These are phyloP conservation scores for Phytopythium boreale DNA, from an alignment of 352 stramenopile species.

Conservation along the genomic window DNA sequence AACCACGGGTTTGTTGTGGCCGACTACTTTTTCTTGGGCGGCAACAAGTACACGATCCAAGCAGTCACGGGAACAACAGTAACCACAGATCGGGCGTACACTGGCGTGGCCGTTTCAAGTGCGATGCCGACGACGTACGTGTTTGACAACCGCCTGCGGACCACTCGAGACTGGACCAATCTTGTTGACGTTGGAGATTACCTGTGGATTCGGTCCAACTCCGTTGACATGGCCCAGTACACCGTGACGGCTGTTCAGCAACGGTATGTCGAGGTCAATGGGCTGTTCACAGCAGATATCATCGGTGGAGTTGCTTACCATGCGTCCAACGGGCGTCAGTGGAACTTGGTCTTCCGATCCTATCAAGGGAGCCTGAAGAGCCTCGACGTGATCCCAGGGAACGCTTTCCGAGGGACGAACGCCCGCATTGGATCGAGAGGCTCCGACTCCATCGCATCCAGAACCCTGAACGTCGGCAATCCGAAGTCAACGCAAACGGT, in stretches of 20 bases:
- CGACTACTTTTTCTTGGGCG: constrained; percentile 40
- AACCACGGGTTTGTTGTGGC: constrained; percentile 31
- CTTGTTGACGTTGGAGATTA: constrained; percentile 36
- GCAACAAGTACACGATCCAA: constrained; percentile 32
- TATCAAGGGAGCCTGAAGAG: constrained; percentile 52
- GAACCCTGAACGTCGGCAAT: constrained; percentile 53
- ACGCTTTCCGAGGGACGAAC: constrained; percentile 56
- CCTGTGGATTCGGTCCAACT: constrained; percentile 47
- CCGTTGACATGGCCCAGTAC: constrained; percentile 51
- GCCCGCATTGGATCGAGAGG: constrained; percentile 45
- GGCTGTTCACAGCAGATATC: constrained; percentile 41
- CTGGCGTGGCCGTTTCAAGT: constrained; percentile 23
- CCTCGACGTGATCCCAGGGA: constrained; percentile 52
- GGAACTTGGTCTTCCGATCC: constrained; percentile 69
- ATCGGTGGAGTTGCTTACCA: constrained; percentile 31
- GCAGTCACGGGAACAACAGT: constrained; percentile 20
- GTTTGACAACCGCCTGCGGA: constrained; percentile 64
- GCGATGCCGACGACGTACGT: constrained; percentile 35
- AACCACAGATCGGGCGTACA: constrained; percentile 33
- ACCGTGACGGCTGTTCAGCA: constrained; percentile 18
- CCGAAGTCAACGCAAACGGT: constrained; percentile 50
- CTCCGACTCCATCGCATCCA: constrained; percentile 29
- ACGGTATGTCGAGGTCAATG: constrained; percentile 45
- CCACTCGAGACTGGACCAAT: constrained; percentile 45
- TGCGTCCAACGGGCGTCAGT: constrained; percentile 45